Base-by-base conservation (phyloP, 805 yeast species). In the Saturnispora hagleri region DNA sequence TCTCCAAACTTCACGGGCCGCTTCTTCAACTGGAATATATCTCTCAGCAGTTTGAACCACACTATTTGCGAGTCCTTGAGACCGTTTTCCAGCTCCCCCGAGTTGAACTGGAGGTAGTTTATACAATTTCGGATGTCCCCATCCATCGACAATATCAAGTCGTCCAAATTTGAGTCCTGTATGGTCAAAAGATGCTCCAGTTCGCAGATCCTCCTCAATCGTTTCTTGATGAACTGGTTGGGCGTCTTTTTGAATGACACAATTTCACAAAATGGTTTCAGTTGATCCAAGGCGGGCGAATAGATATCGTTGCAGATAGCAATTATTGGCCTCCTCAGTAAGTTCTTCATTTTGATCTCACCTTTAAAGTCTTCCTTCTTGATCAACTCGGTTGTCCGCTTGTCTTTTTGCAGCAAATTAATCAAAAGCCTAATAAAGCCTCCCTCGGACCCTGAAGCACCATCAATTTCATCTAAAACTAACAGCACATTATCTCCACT, bases 301-400 rank as follows among this genome's bases (percentile, higher is more conserved):
- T 86, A 89, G 1, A 86, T 74, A 61, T 93, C 96, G 62, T 91
- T 93, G 64, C 97, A 95, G 51, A 93, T 80, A 42, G 96, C 90
- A 50, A 91, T 87, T 18, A 93, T 88, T 1, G 98, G 98, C 57
- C 98, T 74, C 59, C 75, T 72, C 43, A 93, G 65, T 5, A 82
- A 67, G 35, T 68, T 56, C 9, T 51, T 52, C 24, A 18, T 18
- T 18, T 18, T 38, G 3, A 38, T 38, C 18, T 38, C 42, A 31
- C 20, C 43, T 26, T 50, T 51, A 17, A 61, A 58, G 24, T 59
- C 53, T 22, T 58, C 57, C 35, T 51, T 55, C 31, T 58, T 45
- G 43, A 66, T 56, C 44, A 65, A 68, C 33, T 61, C 68, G 1
- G 79, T 67, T 0, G 85, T 83, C 53, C 73, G 69, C 17, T 66